Conservation (phyloP, 441 rosid species). For the Biscutella auriculata region DNA sequence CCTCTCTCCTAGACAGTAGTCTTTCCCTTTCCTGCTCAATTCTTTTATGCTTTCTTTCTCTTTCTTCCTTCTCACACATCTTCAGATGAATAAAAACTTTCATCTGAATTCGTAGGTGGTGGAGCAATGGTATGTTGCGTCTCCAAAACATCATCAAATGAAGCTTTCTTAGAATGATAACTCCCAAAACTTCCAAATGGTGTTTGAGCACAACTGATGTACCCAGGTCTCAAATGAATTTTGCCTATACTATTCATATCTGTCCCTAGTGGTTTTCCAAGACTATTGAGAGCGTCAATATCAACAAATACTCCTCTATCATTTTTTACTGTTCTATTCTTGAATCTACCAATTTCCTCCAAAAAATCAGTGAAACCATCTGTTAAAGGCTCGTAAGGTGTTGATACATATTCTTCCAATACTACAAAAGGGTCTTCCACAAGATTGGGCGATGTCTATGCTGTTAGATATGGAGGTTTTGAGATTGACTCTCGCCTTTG, state of each 20-base stretch:
- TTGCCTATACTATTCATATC: conserved; percentile 33
- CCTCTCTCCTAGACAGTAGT: conserved; percentile 79
- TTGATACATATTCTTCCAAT: conserved; percentile 41
- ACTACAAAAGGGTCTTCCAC: conserved; percentile 66
- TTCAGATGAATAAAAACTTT: conserved; percentile 39
- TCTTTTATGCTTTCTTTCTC: conserved; percentile 45
- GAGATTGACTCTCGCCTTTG: conserved; percentile 36
- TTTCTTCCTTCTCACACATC: conserved; percentile 62
- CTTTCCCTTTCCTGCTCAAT: conserved; percentile 57
- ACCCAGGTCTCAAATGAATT: conserved; percentile 35
- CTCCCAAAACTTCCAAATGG: conserved; percentile 29
- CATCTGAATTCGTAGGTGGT: conserved; percentile 28
- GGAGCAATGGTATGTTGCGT: conserved; percentile 27
- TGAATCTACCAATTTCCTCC: conserved; percentile 44
- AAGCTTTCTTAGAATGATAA: conserved; percentile 27
- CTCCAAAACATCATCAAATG: conserved; percentile 31
- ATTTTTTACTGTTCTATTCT: conserved; percentile 33
- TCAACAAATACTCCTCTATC: conserved; percentile 48
- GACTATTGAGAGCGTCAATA: conserved; percentile 49
- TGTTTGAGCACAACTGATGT: conserved; percentile 27
- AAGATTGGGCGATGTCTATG: conserved; percentile 30
- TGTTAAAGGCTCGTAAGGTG: conserved; percentile 31
- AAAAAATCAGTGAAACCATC: conserved; percentile 40
- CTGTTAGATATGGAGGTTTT: conserved; percentile 32
- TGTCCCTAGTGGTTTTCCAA: conserved; percentile 48